Base-by-base conservation (phyloP, 306 rosid genomes). In the Abrus pulchellus region DNA sequence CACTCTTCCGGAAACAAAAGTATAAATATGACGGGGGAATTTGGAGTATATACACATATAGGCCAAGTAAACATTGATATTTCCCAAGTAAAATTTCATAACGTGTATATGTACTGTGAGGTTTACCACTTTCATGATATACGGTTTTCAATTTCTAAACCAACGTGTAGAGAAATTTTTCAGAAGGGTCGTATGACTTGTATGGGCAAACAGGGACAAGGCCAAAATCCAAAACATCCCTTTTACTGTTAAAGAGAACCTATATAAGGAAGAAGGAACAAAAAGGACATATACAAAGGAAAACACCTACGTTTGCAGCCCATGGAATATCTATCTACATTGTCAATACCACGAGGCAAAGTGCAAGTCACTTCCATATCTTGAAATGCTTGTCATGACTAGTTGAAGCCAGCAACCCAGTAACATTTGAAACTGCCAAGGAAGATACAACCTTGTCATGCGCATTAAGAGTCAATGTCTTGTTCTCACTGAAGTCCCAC, bases 351-450 rank as follows among this genome's bases (percentile, higher is more conserved):
- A 41, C 1, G 48, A 20, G n/a, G 52, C 52, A 34, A 52, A 20
- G 6, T 9, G 8, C 13, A 9, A 8, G 32, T 86, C 89, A 92
- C 84, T 89, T 90, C 98, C 98, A 94, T 44, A 94, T 70, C 84
- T 88, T 94, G 84, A 92, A 87, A 14, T 72, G 71, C 67, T 80
- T 84, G 82, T 91, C 97, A 50, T 89, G 92, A 81, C 97, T 90
- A 27, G 89, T 86, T 28, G 98, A 90, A 80, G 97, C 98, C 68
- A 94, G 80, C 83, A 94, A 36, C 34, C 93, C 92, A 12, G 84
- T 64, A 64, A 57, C 85, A 34, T 52, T 78, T 27, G 97, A 90
- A 6, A 78, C 92, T 11, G 97, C 94, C 89, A 92, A 70, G 12
- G 92, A 81, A 30, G 97, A 83, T 30, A 92, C 87, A 49, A 80